Evolutionary conservation across 805 yeast species (phyloP).

Genomic region (Cyberlindnera americana): DNA sequence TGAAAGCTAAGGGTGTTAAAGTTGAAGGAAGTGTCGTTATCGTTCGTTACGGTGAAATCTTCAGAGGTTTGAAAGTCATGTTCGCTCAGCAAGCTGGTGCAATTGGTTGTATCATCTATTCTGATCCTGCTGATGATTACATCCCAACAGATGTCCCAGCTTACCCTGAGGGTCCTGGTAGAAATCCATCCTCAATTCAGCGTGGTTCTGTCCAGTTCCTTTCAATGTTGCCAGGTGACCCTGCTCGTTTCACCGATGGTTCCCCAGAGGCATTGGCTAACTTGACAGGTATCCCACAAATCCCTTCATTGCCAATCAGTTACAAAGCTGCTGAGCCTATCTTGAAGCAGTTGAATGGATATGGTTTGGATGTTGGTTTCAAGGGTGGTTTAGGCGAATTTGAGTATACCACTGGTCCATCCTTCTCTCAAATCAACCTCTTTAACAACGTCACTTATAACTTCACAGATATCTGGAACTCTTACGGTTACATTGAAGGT

Average conservation of each 20-base stretch:
- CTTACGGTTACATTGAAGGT: conserved; percentile 60
- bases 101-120: conserved; percentile 59
- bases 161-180: conserved; percentile 74
- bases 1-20: conserved; percentile 45
- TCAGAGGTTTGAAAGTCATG: conserved; percentile 72
- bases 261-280: conserved; percentile 49
- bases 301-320: conserved; percentile 71
- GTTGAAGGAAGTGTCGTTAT: conserved; percentile 59
- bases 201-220: conserved; percentile 71
- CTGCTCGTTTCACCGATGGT: conserved; percentile 63
- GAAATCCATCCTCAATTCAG: conserved; percentile 73
- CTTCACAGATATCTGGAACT: conserved; percentile 58
- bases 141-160: conserved; percentile 56
- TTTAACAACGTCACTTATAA: conserved; percentile 60
- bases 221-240: conserved; percentile 68
- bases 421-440: conserved; percentile 45
- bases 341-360: conserved; percentile 52
- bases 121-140: conserved; percentile 67
- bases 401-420: conserved; percentile 53
- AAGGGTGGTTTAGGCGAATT: conserved; percentile 41
- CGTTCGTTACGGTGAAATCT: conserved; percentile 61
- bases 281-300: conserved; percentile 51
- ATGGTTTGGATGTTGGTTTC: conserved; percentile 51
- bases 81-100: conserved; percentile 74
- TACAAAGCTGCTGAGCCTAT: conserved; percentile 62